These are phyloP conservation scores for Aspergillus transmontanensis DNA, from an alignment of 2,329 filamentous ascomycete species.

Conservation along the genomic window DNA sequence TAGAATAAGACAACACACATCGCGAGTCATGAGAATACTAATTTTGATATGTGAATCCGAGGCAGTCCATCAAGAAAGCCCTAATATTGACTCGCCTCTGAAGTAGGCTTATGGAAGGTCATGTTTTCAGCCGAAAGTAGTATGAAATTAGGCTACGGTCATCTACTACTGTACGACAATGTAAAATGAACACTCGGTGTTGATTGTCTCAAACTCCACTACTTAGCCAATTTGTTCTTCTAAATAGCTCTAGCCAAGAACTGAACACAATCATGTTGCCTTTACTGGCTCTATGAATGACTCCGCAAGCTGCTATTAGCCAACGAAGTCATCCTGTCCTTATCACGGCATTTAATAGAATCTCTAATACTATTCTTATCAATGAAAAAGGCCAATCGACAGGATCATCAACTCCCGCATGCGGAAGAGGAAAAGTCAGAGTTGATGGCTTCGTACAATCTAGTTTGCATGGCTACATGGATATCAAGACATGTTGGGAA, in stretches of 20 bases:
- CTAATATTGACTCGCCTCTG: not conserved
- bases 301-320: not conserved
- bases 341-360: too few relatives aligned
- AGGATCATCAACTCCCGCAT: not conserved
- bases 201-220: not conserved
- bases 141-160: not conserved
- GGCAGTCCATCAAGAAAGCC: not conserved
- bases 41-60: not conserved
- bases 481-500: not conserved
- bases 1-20: not conserved
- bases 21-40: not conserved
- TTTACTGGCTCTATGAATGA: not conserved
- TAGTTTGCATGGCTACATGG: not conserved
- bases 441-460: not conserved
- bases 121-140: not conserved
- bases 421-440: not conserved
- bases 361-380: too few relatives aligned
- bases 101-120: not conserved
- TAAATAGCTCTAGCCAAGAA: not conserved
- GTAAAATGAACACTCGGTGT: not conserved
- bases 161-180: not conserved
- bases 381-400: too few relatives aligned
- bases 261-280: not conserved
- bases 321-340: not conserved
- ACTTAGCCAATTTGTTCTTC: too few relatives aligned